Conservation (phyloP, 805 yeast species). For the Candida boidinii region DNA sequence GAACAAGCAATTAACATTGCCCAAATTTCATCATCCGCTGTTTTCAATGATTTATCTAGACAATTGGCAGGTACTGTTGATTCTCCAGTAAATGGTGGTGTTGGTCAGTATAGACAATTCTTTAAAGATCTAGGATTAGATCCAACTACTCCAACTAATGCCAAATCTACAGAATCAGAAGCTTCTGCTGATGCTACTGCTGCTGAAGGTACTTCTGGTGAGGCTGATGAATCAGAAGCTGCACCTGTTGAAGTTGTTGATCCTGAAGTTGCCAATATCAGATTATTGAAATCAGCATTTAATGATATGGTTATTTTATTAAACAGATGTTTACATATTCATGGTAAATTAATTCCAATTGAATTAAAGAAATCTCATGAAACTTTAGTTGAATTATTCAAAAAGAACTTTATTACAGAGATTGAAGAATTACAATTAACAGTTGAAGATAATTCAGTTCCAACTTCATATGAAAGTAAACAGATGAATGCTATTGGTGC, state of each 20-base stretch:
- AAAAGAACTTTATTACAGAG: slow-evolving; percentile 60
- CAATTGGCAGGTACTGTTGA: slow-evolving; percentile 80
- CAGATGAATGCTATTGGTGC: slow-evolving; percentile 9
- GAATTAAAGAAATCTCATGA: slow-evolving; percentile 55
- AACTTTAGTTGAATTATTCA: slow-evolving; percentile 54
- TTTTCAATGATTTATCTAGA: slow-evolving; percentile 60
- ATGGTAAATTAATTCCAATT: slow-evolving; percentile 53
- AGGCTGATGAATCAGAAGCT: too few relatives aligned
- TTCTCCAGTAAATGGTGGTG: slow-evolving; percentile 90
- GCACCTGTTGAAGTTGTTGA: slow-evolving; percentile 15
- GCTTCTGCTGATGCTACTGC: too few relatives aligned
- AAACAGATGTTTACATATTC: slow-evolving; percentile 58
- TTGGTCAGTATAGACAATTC: slow-evolving; percentile 71
- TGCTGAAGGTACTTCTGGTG: too few relatives aligned
- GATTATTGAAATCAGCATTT: slow-evolving; percentile 40
- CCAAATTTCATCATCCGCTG: slow-evolving; percentile 22
- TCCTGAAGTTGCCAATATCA: too few relatives aligned
- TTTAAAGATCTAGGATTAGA: slow-evolving; percentile 35
- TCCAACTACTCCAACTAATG: slow-evolving; percentile 15
- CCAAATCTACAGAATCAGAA: slow-evolving; percentile 5
- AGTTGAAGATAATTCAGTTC: slow-evolving; percentile 4
- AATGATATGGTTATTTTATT: slow-evolving; percentile 60
- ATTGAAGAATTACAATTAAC: slow-evolving; percentile 31
- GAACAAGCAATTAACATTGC: slow-evolving; percentile 26
- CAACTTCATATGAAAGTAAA: slow-evolving; percentile 8